A percentile compares a stretch with the other conserved stretches of the same genome.
Evolutionary conservation across 78 protist species (phyloP).

Genomic region (Speleostelium caveatum): DNA sequence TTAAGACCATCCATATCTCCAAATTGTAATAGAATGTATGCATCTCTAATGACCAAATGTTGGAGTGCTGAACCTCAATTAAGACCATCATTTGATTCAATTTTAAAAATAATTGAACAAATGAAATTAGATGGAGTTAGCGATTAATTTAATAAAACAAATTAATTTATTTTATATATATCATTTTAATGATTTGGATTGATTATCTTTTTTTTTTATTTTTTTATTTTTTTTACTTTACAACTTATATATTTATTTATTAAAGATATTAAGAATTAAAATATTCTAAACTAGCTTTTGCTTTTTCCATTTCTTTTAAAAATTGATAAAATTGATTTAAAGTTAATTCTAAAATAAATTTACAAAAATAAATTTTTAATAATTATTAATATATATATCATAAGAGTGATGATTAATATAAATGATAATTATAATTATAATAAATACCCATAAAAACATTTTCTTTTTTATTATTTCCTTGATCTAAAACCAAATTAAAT

Average conservation of each 20-base stretch:
- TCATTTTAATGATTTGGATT: too few relatives aligned
- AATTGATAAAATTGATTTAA: conserved; percentile 82
- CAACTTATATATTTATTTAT: background rate
- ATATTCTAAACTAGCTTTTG: conserved; percentile 79
- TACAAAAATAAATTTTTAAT: background rate
- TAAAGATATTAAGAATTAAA: conserved; percentile 18
- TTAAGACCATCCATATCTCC: conserved; percentile 65
- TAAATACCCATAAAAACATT: conserved; percentile 72
- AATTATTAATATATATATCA: background rate
- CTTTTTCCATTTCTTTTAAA: conserved; percentile 80
- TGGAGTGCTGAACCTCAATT: conserved; percentile 52
- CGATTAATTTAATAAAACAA: background rate
- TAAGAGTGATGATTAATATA: background rate
- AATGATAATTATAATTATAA: background rate
- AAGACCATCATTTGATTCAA: conserved; percentile 52
- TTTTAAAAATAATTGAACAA: conserved; percentile 36
- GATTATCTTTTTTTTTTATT: background rate
- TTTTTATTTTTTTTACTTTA: too few relatives aligned
- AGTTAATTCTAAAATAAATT: conserved; percentile 76
- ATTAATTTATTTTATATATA: background rate
- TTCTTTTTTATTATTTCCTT: conserved; percentile 75
- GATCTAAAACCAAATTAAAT: conserved; percentile 72
- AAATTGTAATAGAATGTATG: conserved; percentile 31
- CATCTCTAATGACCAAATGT: conserved; percentile 55
- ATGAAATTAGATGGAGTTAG: too few relatives aligned